Percentiles rank a stretch among this genome's conserved stretches.
Evolutionary conservation across 169 alveolate species (phyloP).

Genomic region (Plasmodium gallinaceum): DNA sequence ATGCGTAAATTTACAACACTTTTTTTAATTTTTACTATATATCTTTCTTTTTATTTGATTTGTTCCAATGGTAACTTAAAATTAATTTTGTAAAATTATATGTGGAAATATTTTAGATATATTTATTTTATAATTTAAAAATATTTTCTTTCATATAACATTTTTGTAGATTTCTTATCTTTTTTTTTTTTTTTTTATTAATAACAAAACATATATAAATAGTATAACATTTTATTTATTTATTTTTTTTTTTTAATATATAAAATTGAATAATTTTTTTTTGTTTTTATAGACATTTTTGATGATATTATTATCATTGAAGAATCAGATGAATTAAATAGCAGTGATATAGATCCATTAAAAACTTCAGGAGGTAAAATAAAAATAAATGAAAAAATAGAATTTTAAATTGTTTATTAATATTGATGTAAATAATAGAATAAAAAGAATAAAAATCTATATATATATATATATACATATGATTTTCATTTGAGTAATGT

Average conservation of each 20-base stretch:
- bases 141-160: background rate
- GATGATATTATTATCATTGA: constrained; percentile 51
- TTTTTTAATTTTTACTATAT: constrained; percentile 34
- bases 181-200: background rate
- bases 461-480: no score
- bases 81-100: background rate
- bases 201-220: background rate
- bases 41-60: constrained; percentile 39
- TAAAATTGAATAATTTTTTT: constrained; percentile 6
- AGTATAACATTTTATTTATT: background rate
- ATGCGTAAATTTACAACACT: constrained; percentile 39
- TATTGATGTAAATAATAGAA: background rate
- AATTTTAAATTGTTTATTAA: background rate
- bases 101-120: background rate
- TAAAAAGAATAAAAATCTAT: background rate
- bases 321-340: constrained; percentile 1
- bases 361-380: constrained; percentile 20
- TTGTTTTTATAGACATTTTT: constrained; percentile 27
- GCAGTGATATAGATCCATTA: constrained; percentile 3
- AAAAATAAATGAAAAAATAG: background rate
- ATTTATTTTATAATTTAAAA: background rate
- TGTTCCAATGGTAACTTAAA: constrained; percentile 40
- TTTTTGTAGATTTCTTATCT: background rate
- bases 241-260: background rate
- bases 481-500: no score